phyloP scores from a whole-genome alignment of 208 protist genomes.

The Trichomonas tenax region DNA sequence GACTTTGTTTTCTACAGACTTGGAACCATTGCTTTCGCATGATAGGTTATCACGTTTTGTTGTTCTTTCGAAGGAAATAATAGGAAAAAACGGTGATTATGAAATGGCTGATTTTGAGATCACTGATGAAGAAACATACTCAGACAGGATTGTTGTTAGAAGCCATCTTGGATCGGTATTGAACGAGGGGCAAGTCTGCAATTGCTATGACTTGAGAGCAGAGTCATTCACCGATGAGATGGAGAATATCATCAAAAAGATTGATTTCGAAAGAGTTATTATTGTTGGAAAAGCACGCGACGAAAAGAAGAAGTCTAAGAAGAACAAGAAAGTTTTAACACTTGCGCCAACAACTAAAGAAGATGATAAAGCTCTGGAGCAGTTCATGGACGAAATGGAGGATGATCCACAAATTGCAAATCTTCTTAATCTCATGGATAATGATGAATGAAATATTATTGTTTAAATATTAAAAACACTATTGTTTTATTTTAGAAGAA shows the following conservation, averaged over 20 bases:
- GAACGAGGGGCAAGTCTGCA: background rate
- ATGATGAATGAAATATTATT: background rate
- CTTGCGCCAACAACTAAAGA: background rate
- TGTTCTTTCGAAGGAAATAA: background rate
- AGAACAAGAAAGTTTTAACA: background rate
- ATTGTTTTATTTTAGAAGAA: no score
- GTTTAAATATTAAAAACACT: no score
- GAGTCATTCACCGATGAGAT: background rate
- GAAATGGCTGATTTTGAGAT: background rate
- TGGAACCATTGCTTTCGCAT: background rate
- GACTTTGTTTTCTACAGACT: background rate
- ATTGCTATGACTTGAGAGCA: background rate
- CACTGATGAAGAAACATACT: constrained; percentile 4
- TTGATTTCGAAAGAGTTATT: background rate
- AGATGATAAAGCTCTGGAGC: background rate
- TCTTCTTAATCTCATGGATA: background rate
- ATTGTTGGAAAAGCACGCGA: background rate
- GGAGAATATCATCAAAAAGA: background rate
- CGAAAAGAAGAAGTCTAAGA: background rate
- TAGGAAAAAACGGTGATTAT: background rate
- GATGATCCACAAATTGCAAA: background rate
- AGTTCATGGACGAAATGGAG: background rate
- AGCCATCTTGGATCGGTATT: background rate
- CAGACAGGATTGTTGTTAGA: background rate
- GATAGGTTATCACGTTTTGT: background rate